These are phyloP conservation scores for Agaricales sp. DNA, from an alignment of 1,284 basidiomycete species.

Conservation along the genomic window DNA sequence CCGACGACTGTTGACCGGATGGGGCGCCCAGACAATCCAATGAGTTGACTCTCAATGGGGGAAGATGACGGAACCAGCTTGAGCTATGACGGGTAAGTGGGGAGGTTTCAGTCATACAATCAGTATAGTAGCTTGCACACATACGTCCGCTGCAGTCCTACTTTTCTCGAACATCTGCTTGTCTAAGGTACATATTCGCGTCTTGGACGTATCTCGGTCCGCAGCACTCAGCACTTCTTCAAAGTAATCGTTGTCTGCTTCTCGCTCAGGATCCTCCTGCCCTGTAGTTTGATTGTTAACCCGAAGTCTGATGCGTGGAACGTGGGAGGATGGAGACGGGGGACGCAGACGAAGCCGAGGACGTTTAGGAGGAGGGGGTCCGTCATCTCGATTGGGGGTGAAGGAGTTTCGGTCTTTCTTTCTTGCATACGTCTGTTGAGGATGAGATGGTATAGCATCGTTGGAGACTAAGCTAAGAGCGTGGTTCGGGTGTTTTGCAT, in stretches of 20 bases:
- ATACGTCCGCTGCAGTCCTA: slow-evolving; percentile 60
- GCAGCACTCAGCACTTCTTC: slow-evolving; percentile 65
- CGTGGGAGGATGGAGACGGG: background rate
- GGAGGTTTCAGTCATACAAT: slow-evolving; percentile 12
- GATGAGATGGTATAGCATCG: no score
- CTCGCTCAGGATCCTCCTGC: slow-evolving; percentile 25
- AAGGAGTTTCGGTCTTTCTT: background rate
- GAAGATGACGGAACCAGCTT: background rate
- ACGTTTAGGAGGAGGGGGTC: background rate
- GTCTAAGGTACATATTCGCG: slow-evolving; percentile 59
- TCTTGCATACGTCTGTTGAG: background rate
- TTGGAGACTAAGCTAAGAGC: no score
- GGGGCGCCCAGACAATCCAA: slow-evolving; percentile 18
- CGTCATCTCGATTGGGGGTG: background rate
- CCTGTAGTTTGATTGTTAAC: slow-evolving; percentile 6
- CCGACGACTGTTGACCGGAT: slow-evolving; percentile 16
- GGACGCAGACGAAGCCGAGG: slow-evolving; percentile 1
- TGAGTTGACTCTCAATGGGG: background rate
- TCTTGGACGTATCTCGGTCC: slow-evolving; percentile 72
- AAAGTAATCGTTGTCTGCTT: slow-evolving; percentile 65
- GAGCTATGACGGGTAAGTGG: slow-evolving; percentile 4
- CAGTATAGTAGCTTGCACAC: slow-evolving; percentile 5
- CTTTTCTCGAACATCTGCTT: slow-evolving; percentile 72
- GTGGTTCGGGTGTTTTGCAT: no score
- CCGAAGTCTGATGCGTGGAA: background rate